phyloP scores from a whole-genome alignment of 2,329 filamentous ascomycete genomes.

The Sphaerulina musiva region DNA sequence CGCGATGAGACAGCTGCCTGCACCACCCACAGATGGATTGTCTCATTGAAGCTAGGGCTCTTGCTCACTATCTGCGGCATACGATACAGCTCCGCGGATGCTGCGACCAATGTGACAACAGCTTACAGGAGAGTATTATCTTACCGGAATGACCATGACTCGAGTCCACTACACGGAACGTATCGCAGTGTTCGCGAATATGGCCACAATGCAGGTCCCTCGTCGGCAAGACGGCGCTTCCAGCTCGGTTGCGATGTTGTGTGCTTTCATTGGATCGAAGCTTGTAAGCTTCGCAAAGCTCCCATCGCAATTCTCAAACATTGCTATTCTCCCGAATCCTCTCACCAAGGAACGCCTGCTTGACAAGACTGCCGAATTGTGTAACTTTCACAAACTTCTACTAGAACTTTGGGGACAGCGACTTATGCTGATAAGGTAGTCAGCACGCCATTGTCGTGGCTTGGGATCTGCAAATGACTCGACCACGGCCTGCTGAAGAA shows the following conservation, averaged over 20 bases:
- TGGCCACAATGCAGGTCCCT: not conserved
- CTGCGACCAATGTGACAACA: no score
- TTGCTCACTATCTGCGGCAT: no score
- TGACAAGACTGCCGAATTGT: not conserved
- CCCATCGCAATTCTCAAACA: not conserved
- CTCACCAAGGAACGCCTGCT: not conserved
- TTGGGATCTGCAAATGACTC: not conserved
- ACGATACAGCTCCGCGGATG: no score
- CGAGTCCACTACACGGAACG: not conserved
- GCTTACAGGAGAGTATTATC: not conserved
- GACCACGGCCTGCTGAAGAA: not conserved
- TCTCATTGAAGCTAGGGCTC: no score
- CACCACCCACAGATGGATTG: not conserved
- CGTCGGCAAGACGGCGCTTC: not conserved
- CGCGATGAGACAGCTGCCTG: no score
- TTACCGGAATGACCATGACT: not conserved
- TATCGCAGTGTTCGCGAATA: not conserved
- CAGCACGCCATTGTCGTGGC: slow-evolving; percentile 3
- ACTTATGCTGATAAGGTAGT: not conserved
- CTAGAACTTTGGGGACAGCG: not conserved
- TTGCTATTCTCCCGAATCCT: not conserved
- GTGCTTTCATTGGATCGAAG: slow-evolving; percentile 2
- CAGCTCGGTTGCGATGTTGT: slow-evolving; percentile 1
- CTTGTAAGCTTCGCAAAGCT: slow-evolving; percentile 2
- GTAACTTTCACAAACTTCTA: not conserved